phyloP scores from a whole-genome alignment of 2,329 filamentous ascomycete genomes.

The Ophiostoma himal-ulmi region DNA sequence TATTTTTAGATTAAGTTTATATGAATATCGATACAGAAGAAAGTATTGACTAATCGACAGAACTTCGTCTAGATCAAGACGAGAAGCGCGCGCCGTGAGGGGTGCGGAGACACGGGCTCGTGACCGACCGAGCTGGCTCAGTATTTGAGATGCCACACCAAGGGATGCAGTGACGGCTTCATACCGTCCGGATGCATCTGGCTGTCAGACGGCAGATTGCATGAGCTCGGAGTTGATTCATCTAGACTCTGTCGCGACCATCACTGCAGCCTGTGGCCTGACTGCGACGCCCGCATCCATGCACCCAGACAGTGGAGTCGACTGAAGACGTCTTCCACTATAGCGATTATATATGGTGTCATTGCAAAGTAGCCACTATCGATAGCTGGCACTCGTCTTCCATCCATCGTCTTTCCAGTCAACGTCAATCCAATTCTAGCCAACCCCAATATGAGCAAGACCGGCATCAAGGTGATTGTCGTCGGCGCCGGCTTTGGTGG shows the following conservation, averaged over 20 bases:
- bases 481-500: constrained; percentile 54
- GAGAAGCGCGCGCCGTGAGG: background rate
- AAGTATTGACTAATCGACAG: background rate
- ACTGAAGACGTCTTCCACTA: background rate
- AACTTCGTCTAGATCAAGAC: background rate
- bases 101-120: background rate
- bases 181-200: background rate
- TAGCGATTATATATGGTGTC: background rate
- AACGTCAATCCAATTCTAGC: background rate
- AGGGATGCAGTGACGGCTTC: background rate
- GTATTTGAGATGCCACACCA: background rate
- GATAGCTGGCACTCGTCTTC: background rate
- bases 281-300: background rate
- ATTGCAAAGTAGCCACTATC: background rate
- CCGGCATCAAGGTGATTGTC: constrained; percentile 50
- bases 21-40: background rate
- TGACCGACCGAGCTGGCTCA: background rate
- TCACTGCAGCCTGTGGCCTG: background rate
- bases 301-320: background rate
- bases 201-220: background rate
- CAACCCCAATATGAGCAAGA: constrained; percentile 29
- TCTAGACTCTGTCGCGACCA: background rate
- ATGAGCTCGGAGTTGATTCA: background rate
- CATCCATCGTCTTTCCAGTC: background rate
- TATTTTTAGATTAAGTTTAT: background rate